Conservation (phyloP, 164 flowering plant species). For the Santalum album region DNA sequence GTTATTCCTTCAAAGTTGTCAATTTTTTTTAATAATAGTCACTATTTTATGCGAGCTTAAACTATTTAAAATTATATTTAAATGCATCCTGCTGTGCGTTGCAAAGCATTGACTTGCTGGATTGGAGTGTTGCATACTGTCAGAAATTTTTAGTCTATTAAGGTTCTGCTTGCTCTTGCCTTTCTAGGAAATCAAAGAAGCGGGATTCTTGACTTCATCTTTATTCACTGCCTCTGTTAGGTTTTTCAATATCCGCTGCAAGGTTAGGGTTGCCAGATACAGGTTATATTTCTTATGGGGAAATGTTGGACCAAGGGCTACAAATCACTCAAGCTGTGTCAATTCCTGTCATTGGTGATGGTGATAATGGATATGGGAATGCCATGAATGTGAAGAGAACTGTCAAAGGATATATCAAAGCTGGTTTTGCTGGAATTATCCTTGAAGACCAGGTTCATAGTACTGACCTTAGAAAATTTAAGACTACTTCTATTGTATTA, state of each 20-base stretch:
- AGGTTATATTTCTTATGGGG: slow-evolving; percentile 84
- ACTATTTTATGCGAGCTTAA: no score
- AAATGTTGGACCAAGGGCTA: slow-evolving; percentile 87
- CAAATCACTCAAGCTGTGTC: slow-evolving; percentile 79
- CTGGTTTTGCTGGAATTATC: slow-evolving; percentile 92
- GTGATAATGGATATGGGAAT: slow-evolving; percentile 95
- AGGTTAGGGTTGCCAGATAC: slow-evolving; percentile 87
- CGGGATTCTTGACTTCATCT: background rate
- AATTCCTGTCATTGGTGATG: slow-evolving; percentile 95
- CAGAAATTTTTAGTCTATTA: background rate
- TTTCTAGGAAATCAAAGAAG: background rate
- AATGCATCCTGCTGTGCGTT: no score
- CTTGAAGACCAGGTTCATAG: slow-evolving; percentile 82
- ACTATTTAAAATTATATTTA: no score
- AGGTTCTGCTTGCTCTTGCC: background rate
- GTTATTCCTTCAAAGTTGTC: no score
- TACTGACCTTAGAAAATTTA: background rate
- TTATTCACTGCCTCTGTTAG: slow-evolving; percentile 20
- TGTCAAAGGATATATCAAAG: slow-evolving; percentile 70
- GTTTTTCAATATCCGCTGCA: slow-evolving; percentile 83
- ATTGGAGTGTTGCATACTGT: background rate
- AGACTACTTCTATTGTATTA: background rate
- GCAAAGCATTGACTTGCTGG: no score
- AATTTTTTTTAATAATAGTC: no score
- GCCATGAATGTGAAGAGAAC: slow-evolving; percentile 99